Base-by-base conservation (phyloP, 192 early-diverging fungal species). In the Umbelopsis ramanniana region DNA sequence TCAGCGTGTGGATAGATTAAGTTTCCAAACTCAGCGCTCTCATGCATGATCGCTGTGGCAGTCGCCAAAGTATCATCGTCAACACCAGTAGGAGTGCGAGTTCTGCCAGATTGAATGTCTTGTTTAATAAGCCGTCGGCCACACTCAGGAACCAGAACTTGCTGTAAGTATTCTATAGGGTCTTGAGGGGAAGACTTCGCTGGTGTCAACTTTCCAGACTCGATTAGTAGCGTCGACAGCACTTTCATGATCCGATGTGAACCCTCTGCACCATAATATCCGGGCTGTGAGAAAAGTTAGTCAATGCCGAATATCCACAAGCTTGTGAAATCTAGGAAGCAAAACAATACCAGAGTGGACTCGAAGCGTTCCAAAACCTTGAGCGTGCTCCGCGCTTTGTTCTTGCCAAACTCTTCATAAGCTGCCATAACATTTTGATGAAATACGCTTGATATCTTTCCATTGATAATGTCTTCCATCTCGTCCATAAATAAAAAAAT, bases 241-340 rank as follows among this genome's bases (percentile, higher is more conserved):
- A 76, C 68, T 50, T 76, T 74, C 19, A 75, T 52, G 6, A 88
- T 74, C 14, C 70, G 67, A 3, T 69, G 70, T 10, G 83, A 69
- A 0, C 86, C 86, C 55, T 82, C 81, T 3, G 84, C 75, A 7
- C 86, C 86, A 76, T 88, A 88, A 45, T 88, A 88, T 11, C 86
- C 86, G 19, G 86, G 84, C 81, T 84, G 54, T 19, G 57, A 35
- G 57, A 12, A 63, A n/a, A 3, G 57, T 63, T 63, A 63, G 33
- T 50, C 43, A 26, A 23, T 35, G 14, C 7, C 11, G 24, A 26
- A n/a, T 22, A 71, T 43, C 26, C 26, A 3, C 11, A 6, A 54
- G 6, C 12, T 60, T 19, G 19, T 43, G 21, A 19, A 12, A 43
- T 47, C 0, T 9, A 60, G 17, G 15, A 57, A 23, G 69, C 6